Evolutionary conservation across 805 yeast species (phyloP), one percentile per base, ranked within the genome.

Genomic region (Ogataea pignaliae): DNA sequence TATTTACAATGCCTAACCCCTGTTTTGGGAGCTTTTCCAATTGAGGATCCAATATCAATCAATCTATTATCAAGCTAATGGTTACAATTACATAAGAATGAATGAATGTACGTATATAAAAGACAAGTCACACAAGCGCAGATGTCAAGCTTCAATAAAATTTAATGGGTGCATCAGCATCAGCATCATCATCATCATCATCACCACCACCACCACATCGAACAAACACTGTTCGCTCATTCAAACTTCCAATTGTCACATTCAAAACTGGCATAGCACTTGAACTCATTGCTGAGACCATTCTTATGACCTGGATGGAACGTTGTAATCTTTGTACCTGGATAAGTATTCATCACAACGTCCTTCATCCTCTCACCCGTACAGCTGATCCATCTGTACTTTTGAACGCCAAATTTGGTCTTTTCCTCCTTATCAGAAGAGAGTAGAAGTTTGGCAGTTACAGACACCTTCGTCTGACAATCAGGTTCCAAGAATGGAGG

Each of bases 341-440:
- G 86, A 56, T 88, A 88, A 14, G 74, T 75, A 39, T 72, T 66
- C 30, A 67, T 58, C 31, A 88, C 78, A n/a, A 84, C 63, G 2
- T 75, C 74, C 17, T 71, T 70, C 90, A 90, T 89, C 61, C 96
- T 74, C 66, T 89, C 96, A 32, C 97, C 97, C 1, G 97, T 89
- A 51, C 91, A 85, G 3, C 85, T 76, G n/a, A 88, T 73, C 31
- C 85, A 57, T 52, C 77, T 75, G 52, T 72, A 74, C 45, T 68
- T 66, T 11, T 51, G 39, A 29, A 53, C 69, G 1, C 83, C 83
- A 8, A 46, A 16, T 11, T 51, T 54, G 0, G 81, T 73, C 45
- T 60, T 66, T 13, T 47, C 55, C 1, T 61, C 57, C 36, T 59
- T 64, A 36, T 79, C 76, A 2, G 52, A 48, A 31, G 63, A 66